A percentile compares a stretch with the other conserved stretches of the same genome.
These are phyloP conservation scores for Alliaria petiolata DNA, from an alignment of 345 rosid species.

Conservation along the genomic window DNA sequence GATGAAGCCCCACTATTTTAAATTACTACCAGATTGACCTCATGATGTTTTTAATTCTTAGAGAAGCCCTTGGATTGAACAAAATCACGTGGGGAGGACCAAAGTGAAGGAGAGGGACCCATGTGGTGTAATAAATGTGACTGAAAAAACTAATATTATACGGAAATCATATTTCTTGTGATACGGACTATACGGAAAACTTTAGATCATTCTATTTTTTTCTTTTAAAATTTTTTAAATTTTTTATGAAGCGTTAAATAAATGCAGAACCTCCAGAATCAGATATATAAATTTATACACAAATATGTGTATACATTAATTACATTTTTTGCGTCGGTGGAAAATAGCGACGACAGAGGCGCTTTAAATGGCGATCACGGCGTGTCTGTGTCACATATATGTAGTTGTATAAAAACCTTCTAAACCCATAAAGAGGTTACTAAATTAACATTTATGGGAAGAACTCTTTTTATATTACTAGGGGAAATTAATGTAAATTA, in stretches of 20 bases:
- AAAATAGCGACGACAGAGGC: slow-evolving; percentile 28
- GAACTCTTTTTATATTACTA: background rate
- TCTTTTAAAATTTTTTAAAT: background rate
- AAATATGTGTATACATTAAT: slow-evolving; percentile 13
- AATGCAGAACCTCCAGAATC: background rate
- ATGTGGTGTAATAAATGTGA: slow-evolving; percentile 22
- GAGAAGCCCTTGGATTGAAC: background rate
- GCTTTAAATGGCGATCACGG: slow-evolving; percentile 34
- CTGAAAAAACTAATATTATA: background rate
- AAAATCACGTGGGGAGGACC: slow-evolving; percentile 20
- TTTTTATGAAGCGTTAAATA: background rate
- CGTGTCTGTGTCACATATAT: slow-evolving; percentile 26
- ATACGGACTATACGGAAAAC: slow-evolving; percentile 30
- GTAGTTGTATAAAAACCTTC: background rate
- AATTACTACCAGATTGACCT: background rate
- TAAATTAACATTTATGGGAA: slow-evolving; percentile 15
- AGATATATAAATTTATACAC: background rate
- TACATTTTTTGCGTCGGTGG: slow-evolving; percentile 29
- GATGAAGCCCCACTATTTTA: background rate
- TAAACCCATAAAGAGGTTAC: background rate
- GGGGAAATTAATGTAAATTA: background rate
- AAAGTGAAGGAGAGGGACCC: background rate
- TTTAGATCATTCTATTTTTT: background rate
- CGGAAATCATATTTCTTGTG: slow-evolving; percentile 21
- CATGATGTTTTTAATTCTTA: background rate